A percentile compares a stretch with the other conserved stretches of the same genome.
These are phyloP conservation scores for Diospyros lotus DNA, from an alignment of 148 eudicot genomes.

Conservation along the genomic window DNA sequence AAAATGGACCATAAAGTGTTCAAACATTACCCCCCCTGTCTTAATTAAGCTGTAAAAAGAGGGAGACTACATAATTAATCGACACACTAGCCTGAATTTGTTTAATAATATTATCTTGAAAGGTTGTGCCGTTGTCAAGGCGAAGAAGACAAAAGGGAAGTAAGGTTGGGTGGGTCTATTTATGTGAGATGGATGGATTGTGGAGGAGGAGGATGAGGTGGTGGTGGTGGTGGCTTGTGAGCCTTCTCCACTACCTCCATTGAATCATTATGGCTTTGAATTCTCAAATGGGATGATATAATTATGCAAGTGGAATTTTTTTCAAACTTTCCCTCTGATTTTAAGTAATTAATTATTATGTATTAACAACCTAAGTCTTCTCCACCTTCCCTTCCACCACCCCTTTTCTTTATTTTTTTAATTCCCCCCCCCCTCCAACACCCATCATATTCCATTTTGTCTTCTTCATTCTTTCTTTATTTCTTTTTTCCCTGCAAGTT, in stretches of 20 bases:
- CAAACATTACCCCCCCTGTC: neutral
- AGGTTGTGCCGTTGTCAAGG: neutral
- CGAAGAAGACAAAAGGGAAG: constrained; percentile 16
- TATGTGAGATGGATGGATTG: constrained; percentile 17
- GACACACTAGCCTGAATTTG: too few species aligned
- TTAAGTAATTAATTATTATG: neutral
- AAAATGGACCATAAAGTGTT: neutral
- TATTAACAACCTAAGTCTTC: neutral
- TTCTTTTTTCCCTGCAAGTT: neutral
- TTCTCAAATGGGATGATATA: constrained; percentile 15
- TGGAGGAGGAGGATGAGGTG: constrained; percentile 19
- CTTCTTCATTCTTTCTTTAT: neutral
- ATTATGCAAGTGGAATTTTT: constrained; percentile 24
- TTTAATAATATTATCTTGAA: neutral
- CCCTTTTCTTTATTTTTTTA: neutral
- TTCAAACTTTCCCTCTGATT: neutral
- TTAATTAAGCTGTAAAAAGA: too few species aligned
- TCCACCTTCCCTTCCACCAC: neutral
- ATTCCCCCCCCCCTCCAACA: neutral
- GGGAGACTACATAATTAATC: too few species aligned
- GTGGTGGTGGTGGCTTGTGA: constrained; percentile 33
- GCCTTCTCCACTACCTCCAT: constrained; percentile 53
- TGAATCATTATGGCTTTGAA: constrained; percentile 33
- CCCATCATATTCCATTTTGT: constrained; percentile 5
- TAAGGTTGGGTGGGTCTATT: constrained; percentile 20